A percentile compares a stretch with the other conserved stretches of the same genome.
phyloP scores from a whole-genome alignment of 2,329 filamentous ascomycete species.

The Verticillium klebahnii region DNA sequence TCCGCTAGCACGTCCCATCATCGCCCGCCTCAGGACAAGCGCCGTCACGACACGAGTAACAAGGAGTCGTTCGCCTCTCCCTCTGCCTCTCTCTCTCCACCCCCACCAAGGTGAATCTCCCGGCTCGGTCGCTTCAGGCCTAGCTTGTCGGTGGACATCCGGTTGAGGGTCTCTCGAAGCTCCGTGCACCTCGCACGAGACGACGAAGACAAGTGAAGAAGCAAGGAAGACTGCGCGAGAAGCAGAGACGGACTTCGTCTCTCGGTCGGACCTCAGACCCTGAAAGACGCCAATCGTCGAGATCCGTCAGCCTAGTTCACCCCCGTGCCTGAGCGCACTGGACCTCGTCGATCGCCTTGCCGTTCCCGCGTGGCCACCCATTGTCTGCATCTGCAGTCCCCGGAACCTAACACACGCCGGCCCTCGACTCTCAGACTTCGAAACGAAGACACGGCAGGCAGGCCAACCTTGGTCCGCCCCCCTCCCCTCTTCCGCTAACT shows the following conservation, averaged over 20 bases:
- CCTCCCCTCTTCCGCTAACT: slow-evolving; percentile 14
- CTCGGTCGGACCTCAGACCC: slow-evolving; percentile 13
- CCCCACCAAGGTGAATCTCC: slow-evolving; percentile 14
- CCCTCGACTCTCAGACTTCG: slow-evolving; percentile 24
- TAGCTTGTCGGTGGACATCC: slow-evolving; percentile 8
- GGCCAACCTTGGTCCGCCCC: slow-evolving; percentile 19
- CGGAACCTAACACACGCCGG: slow-evolving; percentile 26
- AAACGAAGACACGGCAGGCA: slow-evolving; percentile 23
- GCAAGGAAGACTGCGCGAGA: slow-evolving; percentile 4
- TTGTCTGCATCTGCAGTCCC: slow-evolving; percentile 22
- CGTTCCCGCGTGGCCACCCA: slow-evolving; percentile 16
- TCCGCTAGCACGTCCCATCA: neutral
- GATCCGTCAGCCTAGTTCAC: slow-evolving; percentile 9
- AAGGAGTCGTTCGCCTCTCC: neutral
- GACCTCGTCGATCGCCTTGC: slow-evolving; percentile 12
- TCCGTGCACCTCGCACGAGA: slow-evolving; percentile 12
- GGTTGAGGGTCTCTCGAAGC: slow-evolving; percentile 6
- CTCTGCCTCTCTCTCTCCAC: neutral
- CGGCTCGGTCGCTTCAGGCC: slow-evolving; percentile 11
- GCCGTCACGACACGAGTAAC: neutral
- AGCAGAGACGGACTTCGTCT: slow-evolving; percentile 11
- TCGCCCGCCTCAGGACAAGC: neutral
- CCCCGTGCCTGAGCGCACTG: slow-evolving; percentile 16
- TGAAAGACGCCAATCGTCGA: slow-evolving; percentile 12
- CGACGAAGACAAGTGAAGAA: slow-evolving; percentile 1